Conservation (phyloP, 371 early-diverging fungal genomes). For the Mortierella sp. region DNA sequence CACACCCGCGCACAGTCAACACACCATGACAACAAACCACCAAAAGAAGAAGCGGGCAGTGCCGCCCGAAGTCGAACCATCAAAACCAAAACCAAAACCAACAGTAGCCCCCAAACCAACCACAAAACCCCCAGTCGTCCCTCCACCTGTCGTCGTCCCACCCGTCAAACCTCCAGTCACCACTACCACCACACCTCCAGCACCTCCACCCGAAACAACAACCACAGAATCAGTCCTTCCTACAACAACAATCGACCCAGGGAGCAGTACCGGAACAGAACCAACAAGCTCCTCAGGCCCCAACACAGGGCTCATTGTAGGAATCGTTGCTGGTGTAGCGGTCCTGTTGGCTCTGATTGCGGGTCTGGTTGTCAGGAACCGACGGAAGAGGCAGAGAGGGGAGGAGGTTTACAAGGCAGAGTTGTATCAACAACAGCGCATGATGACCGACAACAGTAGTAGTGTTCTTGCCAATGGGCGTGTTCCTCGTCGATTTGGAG, state of each 20-base stretch:
- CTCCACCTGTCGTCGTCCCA: background rate
- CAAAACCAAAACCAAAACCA: conserved; percentile 22
- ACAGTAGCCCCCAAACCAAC: background rate
- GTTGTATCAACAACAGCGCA: conserved; percentile 31
- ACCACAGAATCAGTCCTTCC: background rate
- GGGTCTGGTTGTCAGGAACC: conserved; percentile 1
- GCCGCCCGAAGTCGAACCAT: conserved; percentile 2
- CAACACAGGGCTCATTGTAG: conserved; percentile 19
- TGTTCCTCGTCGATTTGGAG: background rate
- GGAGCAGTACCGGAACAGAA: background rate
- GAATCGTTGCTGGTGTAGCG: conserved; percentile 16
- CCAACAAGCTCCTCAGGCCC: background rate
- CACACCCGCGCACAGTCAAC: background rate
- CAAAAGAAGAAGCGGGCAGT: background rate
- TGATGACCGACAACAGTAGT: conserved; percentile 16
- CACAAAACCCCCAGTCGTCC: background rate
- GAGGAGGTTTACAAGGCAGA: conserved; percentile 13
- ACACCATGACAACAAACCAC: background rate
- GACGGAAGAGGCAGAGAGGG: conserved; percentile 2
- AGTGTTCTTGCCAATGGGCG: background rate
- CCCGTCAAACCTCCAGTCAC: background rate
- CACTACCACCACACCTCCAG: background rate
- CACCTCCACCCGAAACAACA: background rate
- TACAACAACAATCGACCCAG: background rate
- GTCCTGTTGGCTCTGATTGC: conserved; percentile 11